Conservation (phyloP, 2,329 filamentous ascomycete genomes). For the Colletotrichum sp. region DNA sequence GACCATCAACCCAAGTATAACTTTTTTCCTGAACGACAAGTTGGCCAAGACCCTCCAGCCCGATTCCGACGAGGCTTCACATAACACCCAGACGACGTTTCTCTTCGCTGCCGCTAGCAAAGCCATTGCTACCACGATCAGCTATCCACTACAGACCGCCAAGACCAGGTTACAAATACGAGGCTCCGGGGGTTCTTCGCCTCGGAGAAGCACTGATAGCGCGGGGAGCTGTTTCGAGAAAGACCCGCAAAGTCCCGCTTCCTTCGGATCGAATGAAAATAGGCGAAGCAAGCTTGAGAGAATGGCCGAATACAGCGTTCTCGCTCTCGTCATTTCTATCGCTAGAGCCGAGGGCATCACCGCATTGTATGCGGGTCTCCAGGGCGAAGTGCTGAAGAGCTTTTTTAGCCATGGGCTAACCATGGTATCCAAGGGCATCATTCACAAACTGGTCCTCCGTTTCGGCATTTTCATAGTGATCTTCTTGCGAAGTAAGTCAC, state of each 20-base stretch:
- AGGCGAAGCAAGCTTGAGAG: slow-evolving; percentile 15
- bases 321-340: slow-evolving; percentile 65
- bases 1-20: slow-evolving; percentile 85
- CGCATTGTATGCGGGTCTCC: slow-evolving; percentile 78
- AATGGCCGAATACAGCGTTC: slow-evolving; percentile 55
- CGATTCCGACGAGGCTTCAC: slow-evolving; percentile 42
- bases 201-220: slow-evolving; percentile 26
- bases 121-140: slow-evolving; percentile 75
- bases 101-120: slow-evolving; percentile 77
- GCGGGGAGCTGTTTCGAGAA: neutral
- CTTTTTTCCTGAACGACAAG: slow-evolving; percentile 81
- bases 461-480: slow-evolving; percentile 64
- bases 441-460: slow-evolving; percentile 75
- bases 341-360: slow-evolving; percentile 67
- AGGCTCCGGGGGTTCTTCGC: neutral
- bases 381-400: slow-evolving; percentile 78
- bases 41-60: slow-evolving; percentile 66
- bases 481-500: neutral
- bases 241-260: neutral
- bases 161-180: slow-evolving; percentile 78
- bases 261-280: neutral
- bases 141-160: slow-evolving; percentile 87
- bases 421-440: slow-evolving; percentile 83
- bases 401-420: slow-evolving; percentile 88
- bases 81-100: slow-evolving; percentile 33